phyloP scores from a whole-genome alignment of 2,329 filamentous ascomycete genomes.

The Dactylellina cionopaga region DNA sequence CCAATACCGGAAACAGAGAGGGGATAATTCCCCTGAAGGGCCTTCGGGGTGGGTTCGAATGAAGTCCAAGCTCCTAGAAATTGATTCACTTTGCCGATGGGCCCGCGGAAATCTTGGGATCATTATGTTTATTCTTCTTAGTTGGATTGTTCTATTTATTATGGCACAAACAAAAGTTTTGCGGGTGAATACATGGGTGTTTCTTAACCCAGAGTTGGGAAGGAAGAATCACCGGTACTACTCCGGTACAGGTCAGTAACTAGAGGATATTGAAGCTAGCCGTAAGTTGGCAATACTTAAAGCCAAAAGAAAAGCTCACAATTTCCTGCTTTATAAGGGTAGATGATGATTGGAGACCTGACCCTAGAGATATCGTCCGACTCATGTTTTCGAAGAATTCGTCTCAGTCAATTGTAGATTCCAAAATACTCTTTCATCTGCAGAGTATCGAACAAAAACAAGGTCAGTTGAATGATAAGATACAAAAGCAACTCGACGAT shows the following conservation, averaged over 20 bases:
- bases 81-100: not conserved
- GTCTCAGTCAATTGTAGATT: conserved; percentile 40
- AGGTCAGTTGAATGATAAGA: conserved; percentile 1
- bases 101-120: not conserved
- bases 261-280: not conserved
- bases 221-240: conserved; percentile 1
- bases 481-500: conserved; percentile 43
- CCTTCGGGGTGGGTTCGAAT: not conserved
- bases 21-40: no score
- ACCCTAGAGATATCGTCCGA: conserved; percentile 26
- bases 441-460: conserved; percentile 37
- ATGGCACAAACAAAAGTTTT: conserved; percentile 29
- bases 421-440: conserved; percentile 43
- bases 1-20: no score
- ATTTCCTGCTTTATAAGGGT: conserved; percentile 4
- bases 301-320: conserved; percentile 1
- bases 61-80: not conserved
- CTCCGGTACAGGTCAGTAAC: conserved; percentile 33
- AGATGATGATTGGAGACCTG: conserved; percentile 40
- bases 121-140: conserved; percentile 11
- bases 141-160: conserved; percentile 30
- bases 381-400: conserved; percentile 43
- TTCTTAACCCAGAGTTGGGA: not conserved
- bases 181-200: conserved; percentile 21
- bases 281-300: not conserved